Base-by-base conservation (phyloP, 768 basidiomycete species). In the Multifurca ochricompacta region DNA sequence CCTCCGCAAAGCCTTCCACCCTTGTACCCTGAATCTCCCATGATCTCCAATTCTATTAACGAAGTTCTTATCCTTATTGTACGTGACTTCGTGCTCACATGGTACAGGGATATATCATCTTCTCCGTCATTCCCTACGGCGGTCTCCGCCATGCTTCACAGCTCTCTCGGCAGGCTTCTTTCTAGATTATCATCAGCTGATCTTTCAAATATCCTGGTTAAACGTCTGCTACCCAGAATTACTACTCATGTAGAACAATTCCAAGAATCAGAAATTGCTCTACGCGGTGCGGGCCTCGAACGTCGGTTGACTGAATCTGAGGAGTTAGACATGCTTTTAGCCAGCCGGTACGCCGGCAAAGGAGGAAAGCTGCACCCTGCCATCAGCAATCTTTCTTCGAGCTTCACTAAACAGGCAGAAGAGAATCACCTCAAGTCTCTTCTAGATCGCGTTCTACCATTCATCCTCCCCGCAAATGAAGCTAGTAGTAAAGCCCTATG, bases 221-320 rank as follows among this genome's bases (percentile, higher is more conserved):
- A 84, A 53, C 84, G 83, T 4, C 82, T 97, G 27, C 67, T 97
- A 18, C 95, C 95, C n/a, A 86, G 83, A 63, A 73, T 98, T 44
- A 96, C 91, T 0, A 74, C 81, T 2, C 95, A 97, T 65, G 77
- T 97, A 32, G 90, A 95, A 54, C 87, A 85, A 59, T 97, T 90
- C 66, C 85, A 89, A 23, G 82, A 91, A 62, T 92, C 94, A 25
- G 94, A 97, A 68, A 74, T 89, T 42, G 83, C 87, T 1, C 72
- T 92, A 30, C 83, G 91, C 18, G 90, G 91, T 37, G 87, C 87
- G 4, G 86, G 82, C 3, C 70, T 93, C 48, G 87, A 91, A 65
- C 81, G 90, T 27, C 81, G 80, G 56, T 72, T 93, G 49, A 92
- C 91, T 1, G 87, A 92, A 67, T 91, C 90, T 2, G 91, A 92